Evolutionary conservation across 2,329 filamentous ascomycete genomes (phyloP), one percentile per base, ranked within the genome.

Genomic region (Cordyceps pruinosa): DNA sequence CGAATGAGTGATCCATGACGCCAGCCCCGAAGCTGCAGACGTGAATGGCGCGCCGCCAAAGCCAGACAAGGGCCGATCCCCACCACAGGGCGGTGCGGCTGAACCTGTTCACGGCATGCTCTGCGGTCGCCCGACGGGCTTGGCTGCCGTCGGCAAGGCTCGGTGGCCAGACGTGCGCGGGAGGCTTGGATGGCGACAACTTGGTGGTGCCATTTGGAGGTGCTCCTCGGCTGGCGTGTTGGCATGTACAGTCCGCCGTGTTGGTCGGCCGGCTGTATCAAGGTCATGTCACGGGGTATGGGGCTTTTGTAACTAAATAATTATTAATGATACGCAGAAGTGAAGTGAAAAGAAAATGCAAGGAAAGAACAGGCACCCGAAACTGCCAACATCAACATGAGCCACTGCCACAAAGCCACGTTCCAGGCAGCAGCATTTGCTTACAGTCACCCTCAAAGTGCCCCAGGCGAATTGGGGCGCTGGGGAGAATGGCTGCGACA

Each of bases 11-110:
- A 28, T 47, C 52, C 42, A 55, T 47, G 42, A 28, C 42, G 42
- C n/a, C n/a, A n/a, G n/a, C n/a, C n/a, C n/a, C n/a, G n/a, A n/a
- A n/a, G n/a, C n/a, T n/a, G n/a, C 39, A 37, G 39, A 30, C 30
- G 23, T 41, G 28, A 54, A 39, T 41, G n/a, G 37, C 19, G 6
- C 7, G 37, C 15, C 35, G 35, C 2, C 15, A 17, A 19, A n/a
- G 41, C 19, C 2, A 1, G 23, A 47, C 42, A 46, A n/a, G n/a
- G 42, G 52, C 32, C 44, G 12, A 37, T 47, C 41, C 25, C 52
- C 52, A 55, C 51, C 42, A 19, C 15, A 21, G 21, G n/a, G 26
- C 30, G 17, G 52, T 55, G 52, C 52, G 52, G 52, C 52, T 55
- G 52, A 55, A 55, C 30, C 12, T 17, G 30, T 54, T 17, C 10